Evolutionary conservation across 371 early-diverging fungal species (phyloP), one percentile per base, ranked within the genome.

Genomic region (Chytridium lagenaria): DNA sequence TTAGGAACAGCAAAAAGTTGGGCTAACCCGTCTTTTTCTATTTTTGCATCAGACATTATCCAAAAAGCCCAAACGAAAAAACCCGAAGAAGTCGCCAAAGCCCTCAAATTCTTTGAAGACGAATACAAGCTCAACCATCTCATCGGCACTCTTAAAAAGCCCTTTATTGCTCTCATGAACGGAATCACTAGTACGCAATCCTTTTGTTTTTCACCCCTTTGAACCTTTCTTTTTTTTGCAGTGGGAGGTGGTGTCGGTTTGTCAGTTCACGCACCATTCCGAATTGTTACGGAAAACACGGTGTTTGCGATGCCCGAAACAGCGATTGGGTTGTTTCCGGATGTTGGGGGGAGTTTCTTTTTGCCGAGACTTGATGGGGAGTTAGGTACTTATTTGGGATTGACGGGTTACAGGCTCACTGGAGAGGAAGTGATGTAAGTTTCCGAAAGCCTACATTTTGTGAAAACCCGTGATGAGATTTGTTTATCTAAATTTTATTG

Each of bases 241-340:
- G 93, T 97, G 93, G 99, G 99, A 34, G 99, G 97, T 30, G 98
- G 98, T 22, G 91, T 95, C 23, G 99, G 98, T 19, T 81, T 98
- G 16, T 94, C 95, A 61, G 92, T 94, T 34, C 98, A 97, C 78
- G 95, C 94, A 2, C 95, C 97, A 15, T 97, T 98, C 87, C 85
- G 97, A 15, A 91, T 98, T 61, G 98, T 93, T 16, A 96, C 95
- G 16, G 98, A 98, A 79, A 89, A 91, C 68, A 93, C 97, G 0
- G 80, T 93, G 52, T 94, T 97, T 78, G 93, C 97, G 28, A 93
- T 96, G 92, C 78, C 77, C 16, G 97, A 97, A 83, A 91, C 94
- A 22, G 87, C 84, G 57, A 94, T 98, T 70, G 98, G 99, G 2
- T 85, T 97, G 38, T 94, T 94, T 82, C 94, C 98, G 1, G 97